phyloP scores from a whole-genome alignment of 2,329 filamentous ascomycete species.

The Graphium sp. region DNA sequence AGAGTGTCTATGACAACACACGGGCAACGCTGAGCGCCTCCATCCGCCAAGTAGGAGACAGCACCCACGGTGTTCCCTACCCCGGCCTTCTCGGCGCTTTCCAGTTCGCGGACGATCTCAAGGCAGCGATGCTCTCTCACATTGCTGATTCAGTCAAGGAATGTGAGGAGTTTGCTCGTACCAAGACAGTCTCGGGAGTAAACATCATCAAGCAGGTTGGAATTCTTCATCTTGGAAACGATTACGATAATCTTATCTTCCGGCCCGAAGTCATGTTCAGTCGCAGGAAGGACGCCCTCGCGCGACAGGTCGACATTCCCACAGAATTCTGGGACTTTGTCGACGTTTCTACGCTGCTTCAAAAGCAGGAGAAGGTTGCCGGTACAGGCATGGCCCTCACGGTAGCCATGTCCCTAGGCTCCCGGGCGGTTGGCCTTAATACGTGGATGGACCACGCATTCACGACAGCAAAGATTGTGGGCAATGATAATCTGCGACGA shows the following conservation, averaged over 20 bases:
- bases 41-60: conserved; percentile 61
- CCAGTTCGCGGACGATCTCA: conserved; percentile 84
- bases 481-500: conserved; percentile 63
- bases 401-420: conserved; percentile 69
- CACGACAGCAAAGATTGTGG: conserved; percentile 63
- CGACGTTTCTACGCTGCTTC: conserved; percentile 66
- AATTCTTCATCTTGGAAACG: conserved; percentile 71
- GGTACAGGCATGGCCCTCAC: conserved; percentile 92
- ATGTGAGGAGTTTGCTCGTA: conserved; percentile 77
- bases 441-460: conserved; percentile 82
- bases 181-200: conserved; percentile 63
- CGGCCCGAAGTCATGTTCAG: conserved; percentile 88
- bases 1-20: conserved; percentile 73
- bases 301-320: conserved; percentile 71
- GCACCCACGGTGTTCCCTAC: conserved; percentile 69
- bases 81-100: conserved; percentile 74
- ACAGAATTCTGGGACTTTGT: conserved; percentile 90
- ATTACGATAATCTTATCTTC: conserved; percentile 77
- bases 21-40: conserved; percentile 57
- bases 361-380: conserved; percentile 86
- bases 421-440: conserved; percentile 64
- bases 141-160: conserved; percentile 62
- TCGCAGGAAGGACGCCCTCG: conserved; percentile 62
- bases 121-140: conserved; percentile 77
- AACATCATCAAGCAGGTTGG: conserved; percentile 79